Evolutionary conservation across 1,284 basidiomycete species (phyloP).

Genomic region (Pulchroboletus neoregius): DNA sequence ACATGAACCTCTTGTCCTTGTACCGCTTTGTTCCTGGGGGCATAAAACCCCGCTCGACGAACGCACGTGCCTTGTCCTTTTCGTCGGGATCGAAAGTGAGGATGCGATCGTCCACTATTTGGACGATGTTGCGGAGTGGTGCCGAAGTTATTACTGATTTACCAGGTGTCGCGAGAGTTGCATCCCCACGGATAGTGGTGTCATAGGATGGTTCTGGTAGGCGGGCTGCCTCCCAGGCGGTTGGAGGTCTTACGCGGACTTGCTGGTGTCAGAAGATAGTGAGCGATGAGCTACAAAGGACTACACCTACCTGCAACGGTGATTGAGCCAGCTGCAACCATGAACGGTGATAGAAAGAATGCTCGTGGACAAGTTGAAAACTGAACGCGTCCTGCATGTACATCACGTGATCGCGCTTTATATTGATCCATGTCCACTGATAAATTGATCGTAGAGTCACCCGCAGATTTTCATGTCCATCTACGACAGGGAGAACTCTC

Average conservation of each 20-base stretch:
- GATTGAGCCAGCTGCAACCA: conserved; percentile 83
- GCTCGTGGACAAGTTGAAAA: conserved; percentile 30
- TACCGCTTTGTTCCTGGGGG: conserved; percentile 85
- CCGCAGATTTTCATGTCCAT: conserved; percentile 97
- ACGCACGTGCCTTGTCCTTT: conserved; percentile 69
- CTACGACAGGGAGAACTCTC: conserved; percentile 86
- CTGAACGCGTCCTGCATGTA: conserved; percentile 27
- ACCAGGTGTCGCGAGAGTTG: conserved; percentile 67
- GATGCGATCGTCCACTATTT: conserved; percentile 80
- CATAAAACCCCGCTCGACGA: conserved; percentile 75
- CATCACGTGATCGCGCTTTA: conserved; percentile 31
- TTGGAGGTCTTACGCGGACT: conserved; percentile 92
- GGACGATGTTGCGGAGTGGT: conserved; percentile 68
- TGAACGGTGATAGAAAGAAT: conserved; percentile 28
- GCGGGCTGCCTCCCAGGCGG: conserved; percentile 75
- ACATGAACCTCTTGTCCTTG: conserved; percentile 93
- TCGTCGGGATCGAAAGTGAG: conserved; percentile 96
- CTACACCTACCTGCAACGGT: conserved; percentile 69
- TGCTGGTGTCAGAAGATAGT: conserved; percentile 15
- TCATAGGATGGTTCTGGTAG: conserved; percentile 72
- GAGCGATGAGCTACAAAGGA: not conserved
- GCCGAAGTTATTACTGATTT: conserved; percentile 49
- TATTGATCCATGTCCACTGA: conserved; percentile 21
- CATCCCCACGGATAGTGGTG: conserved; percentile 73
- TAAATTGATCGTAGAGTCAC: conserved; percentile 51